Conservation (phyloP, 106 monocot species). For the Allium sativum region DNA sequence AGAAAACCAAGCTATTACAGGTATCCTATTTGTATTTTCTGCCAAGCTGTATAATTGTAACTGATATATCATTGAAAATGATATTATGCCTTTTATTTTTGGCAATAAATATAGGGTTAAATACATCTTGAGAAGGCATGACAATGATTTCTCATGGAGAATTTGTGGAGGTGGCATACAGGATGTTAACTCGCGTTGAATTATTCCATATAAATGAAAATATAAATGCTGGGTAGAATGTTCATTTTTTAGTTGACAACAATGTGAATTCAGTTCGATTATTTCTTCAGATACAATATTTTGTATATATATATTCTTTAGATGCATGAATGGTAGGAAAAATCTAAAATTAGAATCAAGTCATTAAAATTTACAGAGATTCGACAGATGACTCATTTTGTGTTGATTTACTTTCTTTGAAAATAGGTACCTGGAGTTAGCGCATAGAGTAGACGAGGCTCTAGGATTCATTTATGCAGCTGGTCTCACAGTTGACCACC, state of each 20-base stretch:
- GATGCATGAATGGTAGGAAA: no score
- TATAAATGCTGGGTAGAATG: no score
- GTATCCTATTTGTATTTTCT: constrained; percentile 19
- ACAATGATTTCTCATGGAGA: constrained; percentile 70
- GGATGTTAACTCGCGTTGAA: no score
- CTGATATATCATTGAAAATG: neutral
- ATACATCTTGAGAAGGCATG: constrained; percentile 31
- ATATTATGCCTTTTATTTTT: neutral
- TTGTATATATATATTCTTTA: no score
- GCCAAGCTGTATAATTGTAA: neutral
- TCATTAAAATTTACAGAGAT: no score
- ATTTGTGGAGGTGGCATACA: constrained; percentile 25
- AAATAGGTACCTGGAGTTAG: constrained; percentile 13
- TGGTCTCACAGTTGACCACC: constrained; percentile 14
- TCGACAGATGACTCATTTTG: no score
- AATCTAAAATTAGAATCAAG: no score
- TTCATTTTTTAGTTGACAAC: no score
- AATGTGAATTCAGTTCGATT: no score
- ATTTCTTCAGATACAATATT: no score
- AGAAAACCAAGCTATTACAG: constrained; percentile 81
- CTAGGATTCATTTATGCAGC: constrained; percentile 17
- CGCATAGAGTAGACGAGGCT: constrained; percentile 14
- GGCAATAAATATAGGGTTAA: constrained; percentile 70
- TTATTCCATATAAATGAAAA: no score
- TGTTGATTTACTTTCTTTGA: no score